Base-by-base conservation (phyloP, 164 flowering plant species). In the Tetracentron sinense region DNA sequence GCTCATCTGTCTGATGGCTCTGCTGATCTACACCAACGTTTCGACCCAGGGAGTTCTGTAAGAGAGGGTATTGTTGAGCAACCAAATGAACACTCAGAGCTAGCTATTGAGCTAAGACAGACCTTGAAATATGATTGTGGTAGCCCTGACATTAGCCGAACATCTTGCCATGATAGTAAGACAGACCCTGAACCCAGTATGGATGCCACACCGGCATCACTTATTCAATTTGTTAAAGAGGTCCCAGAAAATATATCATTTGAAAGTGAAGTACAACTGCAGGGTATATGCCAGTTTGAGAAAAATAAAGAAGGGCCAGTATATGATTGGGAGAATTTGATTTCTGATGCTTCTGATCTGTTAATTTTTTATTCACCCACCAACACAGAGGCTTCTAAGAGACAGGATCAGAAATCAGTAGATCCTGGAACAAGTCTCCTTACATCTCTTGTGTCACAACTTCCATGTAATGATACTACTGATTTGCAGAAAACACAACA, bases 251-350 rank as follows among this genome's bases (percentile, higher is more conserved):
- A 65, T 49, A 74, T 35, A 38, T 21, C 71, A 23, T 57, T 67
- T 64, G 77, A 72, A 35, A 72, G 47, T 56, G 75, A 73, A 62
- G 55, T 30, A 23, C 69, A 74, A n/a, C 21, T 69, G 22, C 68
- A 67, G 22, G 77, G 56, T 28, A 56, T 69, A 19, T 67, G 68
- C 63, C 74, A 72, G 61, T 56, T 60, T 29, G 79, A 76, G 65
- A 68, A 67, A 63, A 77, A 58, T 22, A 76, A 64, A 63, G 89
- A 66, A 63, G 79, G 56, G 48, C 3, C 80, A 16, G 84, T 69
- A 54, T 79, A 76, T 80, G 92, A 84, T 52, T 91, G 97, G 99
- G 89, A 82, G 67, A 79, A 72, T 69, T 68, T 94, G 77, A 80
- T 85, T 25, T 70, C 84, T 46, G 86, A 85, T 75, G 63, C 82